Base-by-base conservation (phyloP, 2,329 filamentous ascomycete species). In the Penicillium sp. region DNA sequence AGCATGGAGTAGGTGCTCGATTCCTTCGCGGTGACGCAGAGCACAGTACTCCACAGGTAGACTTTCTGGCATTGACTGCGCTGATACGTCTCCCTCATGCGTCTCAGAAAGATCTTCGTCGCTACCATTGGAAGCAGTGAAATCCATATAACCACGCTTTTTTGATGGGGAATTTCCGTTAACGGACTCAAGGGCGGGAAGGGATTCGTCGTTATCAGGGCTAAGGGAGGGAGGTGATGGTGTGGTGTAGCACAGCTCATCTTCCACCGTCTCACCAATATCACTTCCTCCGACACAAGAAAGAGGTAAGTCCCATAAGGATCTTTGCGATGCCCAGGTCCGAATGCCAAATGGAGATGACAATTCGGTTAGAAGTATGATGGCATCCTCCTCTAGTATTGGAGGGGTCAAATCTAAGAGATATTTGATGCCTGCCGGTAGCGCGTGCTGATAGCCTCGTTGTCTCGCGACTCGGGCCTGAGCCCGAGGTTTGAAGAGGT, bases 401-500 rank as follows among this genome's bases (percentile, higher is more conserved):
- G 83, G 79, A 0, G 86, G 87, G 0, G 85, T 88, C 11, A 89
- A 75, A 60, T 90, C 86, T 31, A 90, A 63, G 16, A 88, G 72
- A 59, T 82, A 88, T 53, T 79, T 79, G 63, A 88, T 71, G 0
- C 77, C 80, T 2, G 70, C 60, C 0, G 67, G 70, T 5, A 73
- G 64, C 13, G 51, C 56, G 8, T 65, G 61, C 18, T 46, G 36
- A 33, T 66, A 63, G 3, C 67, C 61, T 13, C 73, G 68, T 28
- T 68, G 71, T 45, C 67, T 73, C 29, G 60, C 64, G 11, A 45
- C 16, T 31, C 42, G 42, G n/a, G 24, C 23, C 13, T 45, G 42
- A 10, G 11, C 18, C 23, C 57, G 65, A 7, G 66, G 66, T 10
- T 62, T 59, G 31, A 76, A 69, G 2, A 71, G 63, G 13, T 63